Base-by-base conservation (phyloP, 805 yeast species). In the Limtongozyma cylindracea region DNA sequence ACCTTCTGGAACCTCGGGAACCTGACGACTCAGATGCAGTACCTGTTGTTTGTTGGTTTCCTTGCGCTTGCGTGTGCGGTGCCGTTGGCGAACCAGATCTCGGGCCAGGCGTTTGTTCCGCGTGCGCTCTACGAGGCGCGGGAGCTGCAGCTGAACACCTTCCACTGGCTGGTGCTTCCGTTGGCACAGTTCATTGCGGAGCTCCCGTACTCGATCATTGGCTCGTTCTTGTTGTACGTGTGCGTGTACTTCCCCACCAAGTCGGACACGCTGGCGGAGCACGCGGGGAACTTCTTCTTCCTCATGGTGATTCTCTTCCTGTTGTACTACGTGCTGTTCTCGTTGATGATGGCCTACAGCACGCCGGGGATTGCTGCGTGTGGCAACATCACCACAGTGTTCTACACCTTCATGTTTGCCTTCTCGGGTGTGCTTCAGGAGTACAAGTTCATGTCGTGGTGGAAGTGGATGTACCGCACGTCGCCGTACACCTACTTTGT, bases 341-440 rank as follows among this genome's bases (percentile, higher is more conserved):
- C 51, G 18, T 42, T 61, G 29, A 33, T 48, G 40, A 39, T 57
- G 29, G 43, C 65, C 17, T 66, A 65, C 32, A 49, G 61, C 31
- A 49, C 74, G 9, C 73, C 72, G 11, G 65, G 69, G 37, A 54
- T 70, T 21, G 65, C 69, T 21, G 53, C 76, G 12, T 77, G 78
- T 10, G 60, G 63, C 21, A 65, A 66, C 24, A 41, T 70, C 20
- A 45, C 56, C 23, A 55, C 70, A 11, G 41, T 71, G 30, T 41
- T 61, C 28, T 56, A 62, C 38, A 47, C 69, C 17, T 57, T 71
- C 37, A 41, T 60, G 33, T 53, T 70, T 25, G 47, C 67, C 12
- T 72, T 73, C 47, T 17, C 27, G 6, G 33, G 33, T 56, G 73
- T 39, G 78, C 39, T 57, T 32, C 59, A 53, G 31, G 59, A 59